Evolutionary conservation across 1,284 basidiomycete species (phyloP).

Genomic region (Melampsora americana): DNA sequence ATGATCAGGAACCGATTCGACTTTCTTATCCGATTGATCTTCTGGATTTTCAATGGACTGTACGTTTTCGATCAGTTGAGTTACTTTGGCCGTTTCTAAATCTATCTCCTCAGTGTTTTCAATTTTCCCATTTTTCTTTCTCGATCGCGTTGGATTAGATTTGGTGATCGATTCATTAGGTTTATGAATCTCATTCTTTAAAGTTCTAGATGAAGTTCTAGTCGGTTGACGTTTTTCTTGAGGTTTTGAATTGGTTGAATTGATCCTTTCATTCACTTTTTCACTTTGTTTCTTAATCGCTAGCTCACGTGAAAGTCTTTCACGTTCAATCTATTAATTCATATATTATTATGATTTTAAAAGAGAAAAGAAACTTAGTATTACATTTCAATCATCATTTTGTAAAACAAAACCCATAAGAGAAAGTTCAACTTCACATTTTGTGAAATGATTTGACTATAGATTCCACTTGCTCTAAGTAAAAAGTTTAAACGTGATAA

Average conservation of each 20-base stretch:
- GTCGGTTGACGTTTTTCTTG: slow-evolving; percentile 5
- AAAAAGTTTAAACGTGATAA: slow-evolving; percentile 39
- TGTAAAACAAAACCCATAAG: background rate
- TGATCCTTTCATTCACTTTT: background rate
- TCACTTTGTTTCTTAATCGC: slow-evolving; percentile 28
- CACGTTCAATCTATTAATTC: slow-evolving; percentile 31
- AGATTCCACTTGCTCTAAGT: slow-evolving; percentile 38
- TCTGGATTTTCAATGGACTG: background rate
- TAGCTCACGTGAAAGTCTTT: slow-evolving; percentile 25
- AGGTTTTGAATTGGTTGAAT: background rate
- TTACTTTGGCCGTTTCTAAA: slow-evolving; percentile 8
- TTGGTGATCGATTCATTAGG: background rate
- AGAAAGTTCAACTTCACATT: slow-evolving; percentile 8
- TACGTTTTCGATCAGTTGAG: slow-evolving; percentile 14
- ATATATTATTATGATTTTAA: too few species aligned
- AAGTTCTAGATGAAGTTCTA: slow-evolving; percentile 5
- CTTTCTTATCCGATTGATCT: background rate
- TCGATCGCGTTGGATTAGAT: background rate
- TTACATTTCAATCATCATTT: background rate
- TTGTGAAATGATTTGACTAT: slow-evolving; percentile 42
- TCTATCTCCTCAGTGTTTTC: slow-evolving; percentile 7
- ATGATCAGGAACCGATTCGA: slow-evolving; percentile 15
- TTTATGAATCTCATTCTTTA: background rate
- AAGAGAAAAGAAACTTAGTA: background rate
- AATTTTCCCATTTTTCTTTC: slow-evolving; percentile 7